These are phyloP conservation scores for Rhodamnia rubescens DNA, from an alignment of 345 rosid species.

Conservation along the genomic window DNA sequence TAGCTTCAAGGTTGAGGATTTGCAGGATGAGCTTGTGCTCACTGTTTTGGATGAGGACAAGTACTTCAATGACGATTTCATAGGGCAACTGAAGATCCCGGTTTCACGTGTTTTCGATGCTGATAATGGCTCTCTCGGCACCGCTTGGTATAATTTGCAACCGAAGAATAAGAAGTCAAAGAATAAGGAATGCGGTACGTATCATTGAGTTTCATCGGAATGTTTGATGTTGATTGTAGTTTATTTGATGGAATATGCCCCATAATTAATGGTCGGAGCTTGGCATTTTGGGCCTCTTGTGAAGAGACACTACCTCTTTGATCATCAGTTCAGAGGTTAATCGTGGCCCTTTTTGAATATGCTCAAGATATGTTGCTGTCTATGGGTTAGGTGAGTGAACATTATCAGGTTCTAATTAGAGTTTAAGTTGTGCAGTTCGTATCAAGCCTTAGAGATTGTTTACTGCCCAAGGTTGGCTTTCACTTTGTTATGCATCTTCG, in stretches of 20 bases:
- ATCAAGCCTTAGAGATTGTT: neutral
- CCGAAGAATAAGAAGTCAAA: slow-evolving; percentile 78
- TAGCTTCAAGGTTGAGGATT: slow-evolving; percentile 84
- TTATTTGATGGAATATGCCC: neutral
- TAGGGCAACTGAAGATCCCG: slow-evolving; percentile 60
- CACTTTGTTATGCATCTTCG: neutral
- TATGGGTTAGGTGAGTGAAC: neutral
- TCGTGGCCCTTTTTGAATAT: neutral
- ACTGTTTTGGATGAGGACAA: slow-evolving; percentile 82
- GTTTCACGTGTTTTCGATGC: slow-evolving; percentile 71
- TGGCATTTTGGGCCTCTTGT: neutral
- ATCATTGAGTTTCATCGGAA: neutral
- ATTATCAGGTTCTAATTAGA: neutral
- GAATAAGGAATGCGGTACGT: slow-evolving; percentile 70
- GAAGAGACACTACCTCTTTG: neutral
- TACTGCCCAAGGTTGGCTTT: neutral
- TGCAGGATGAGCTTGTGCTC: slow-evolving; percentile 69
- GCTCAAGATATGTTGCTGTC: neutral
- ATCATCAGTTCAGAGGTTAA: neutral
- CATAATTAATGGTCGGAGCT: neutral
- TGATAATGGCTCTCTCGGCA: slow-evolving; percentile 61
- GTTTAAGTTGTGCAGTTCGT: neutral
- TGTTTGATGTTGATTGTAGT: neutral
- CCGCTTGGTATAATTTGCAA: slow-evolving; percentile 63
- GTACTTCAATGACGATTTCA: slow-evolving; percentile 80